Evolutionary conservation across 768 basidiomycete species (phyloP), one percentile per base, ranked within the genome.

Genomic region (Gelatoporia subvermispora): DNA sequence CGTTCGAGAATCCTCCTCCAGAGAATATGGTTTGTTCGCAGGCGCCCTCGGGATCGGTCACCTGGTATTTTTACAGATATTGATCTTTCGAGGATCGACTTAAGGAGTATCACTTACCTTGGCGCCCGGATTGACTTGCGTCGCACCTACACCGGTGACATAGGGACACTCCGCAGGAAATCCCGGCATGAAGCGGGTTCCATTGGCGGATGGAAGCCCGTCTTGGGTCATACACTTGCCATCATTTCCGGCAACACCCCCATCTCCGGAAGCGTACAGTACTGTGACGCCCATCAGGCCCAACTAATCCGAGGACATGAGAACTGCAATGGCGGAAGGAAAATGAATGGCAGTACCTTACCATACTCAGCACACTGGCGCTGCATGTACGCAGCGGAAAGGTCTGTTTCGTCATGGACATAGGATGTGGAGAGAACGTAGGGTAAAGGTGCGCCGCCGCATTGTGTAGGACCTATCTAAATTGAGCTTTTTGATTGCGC

Each of bases 301-400:
- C 18, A 69, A 50, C 58, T 61, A 23, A 4, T 2, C 18, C 11
- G 21, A 8, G 16, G 1, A 31, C 4, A 23, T 31, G 34, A 48
- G 4, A 18, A 8, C 18, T 28, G 25, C 18, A 43, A 8, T 35
- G 11, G 43, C 54, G 71, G n/a, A 59, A 39, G 11, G 23, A 35
- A 31, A 28, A 22, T 17, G 13, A 8, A 10, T 23, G 20, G 31
- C 10, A 23, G 1, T 20, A 47, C 54, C 54, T 76, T 76, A 25
- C 63, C 74, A 46, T 74, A 76, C 53, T 76, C 75, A 4, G 63
- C 52, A 53, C 73, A 75, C 45, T 73, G 71, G 15, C 74, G 67
- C 31, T 55, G 60, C 17, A 69, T 61, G 48, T 72, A 74, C 36
- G 64, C 58, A 1, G 65, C 59, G 0, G 67, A 62, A 36, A 65